Percentiles rank a stretch among this genome's conserved stretches.
Conservation (phyloP, 805 yeast genomes). For the Debaryomyces maramus region DNA sequence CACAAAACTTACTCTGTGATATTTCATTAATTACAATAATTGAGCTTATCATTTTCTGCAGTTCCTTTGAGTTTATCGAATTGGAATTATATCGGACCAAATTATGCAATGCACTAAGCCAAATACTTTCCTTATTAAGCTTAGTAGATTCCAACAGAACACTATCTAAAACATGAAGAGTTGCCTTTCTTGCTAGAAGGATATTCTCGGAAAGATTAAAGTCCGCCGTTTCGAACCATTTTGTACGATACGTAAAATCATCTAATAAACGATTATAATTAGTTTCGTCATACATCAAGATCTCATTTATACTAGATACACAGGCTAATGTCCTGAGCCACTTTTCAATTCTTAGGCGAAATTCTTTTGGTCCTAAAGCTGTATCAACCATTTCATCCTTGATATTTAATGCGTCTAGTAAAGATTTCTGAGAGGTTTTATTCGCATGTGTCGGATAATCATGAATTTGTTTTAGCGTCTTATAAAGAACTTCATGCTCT, state of each 20-base stretch:
- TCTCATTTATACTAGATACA: constrained; percentile 21
- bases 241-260: constrained; percentile 16
- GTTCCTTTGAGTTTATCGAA: constrained; percentile 34
- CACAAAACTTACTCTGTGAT: constrained; percentile 18
- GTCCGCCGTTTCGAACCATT: constrained; percentile 41
- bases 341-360: constrained; percentile 9
- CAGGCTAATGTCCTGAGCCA: constrained; percentile 31
- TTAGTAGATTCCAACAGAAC: not conserved
- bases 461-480: constrained; percentile 47
- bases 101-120: constrained; percentile 35
- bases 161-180: constrained; percentile 30
- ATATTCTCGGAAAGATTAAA: constrained; percentile 42
- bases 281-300: constrained; percentile 11
- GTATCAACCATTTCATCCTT: constrained; percentile 10
- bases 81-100: constrained; percentile 42
- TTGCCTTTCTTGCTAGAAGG: constrained; percentile 41
- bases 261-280: constrained; percentile 5
- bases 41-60: constrained; percentile 53
- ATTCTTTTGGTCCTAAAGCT: constrained; percentile 16
- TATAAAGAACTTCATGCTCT: constrained; percentile 52
- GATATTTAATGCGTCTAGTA: constrained; percentile 18
- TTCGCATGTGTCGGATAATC: constrained; percentile 28
- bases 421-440: constrained; percentile 17
- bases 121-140: constrained; percentile 9
- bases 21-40: constrained; percentile 46